Conservation (phyloP, 768 basidiomycete species). For the Myochromella boudieri region DNA sequence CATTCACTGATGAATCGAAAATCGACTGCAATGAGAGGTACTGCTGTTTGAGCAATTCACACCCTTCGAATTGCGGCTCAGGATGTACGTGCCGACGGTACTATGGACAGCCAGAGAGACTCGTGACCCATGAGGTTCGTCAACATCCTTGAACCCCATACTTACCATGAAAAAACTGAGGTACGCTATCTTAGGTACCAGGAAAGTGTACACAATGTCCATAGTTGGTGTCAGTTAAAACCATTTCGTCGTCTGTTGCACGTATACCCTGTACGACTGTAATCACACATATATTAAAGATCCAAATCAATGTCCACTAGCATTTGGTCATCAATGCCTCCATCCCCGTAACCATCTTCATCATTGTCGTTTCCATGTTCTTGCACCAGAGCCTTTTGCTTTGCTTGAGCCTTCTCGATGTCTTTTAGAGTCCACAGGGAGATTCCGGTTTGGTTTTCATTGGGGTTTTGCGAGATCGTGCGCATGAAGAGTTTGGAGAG, state of each 20-base stretch:
- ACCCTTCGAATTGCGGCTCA: constrained; percentile 46
- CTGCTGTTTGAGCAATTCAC: constrained; percentile 50
- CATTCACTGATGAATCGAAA: constrained; percentile 38
- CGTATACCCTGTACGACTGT: constrained; percentile 6
- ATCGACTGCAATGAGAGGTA: constrained; percentile 51
- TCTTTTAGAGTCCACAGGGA: constrained; percentile 96
- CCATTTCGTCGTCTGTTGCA: not conserved
- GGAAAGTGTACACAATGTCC: constrained; percentile 40
- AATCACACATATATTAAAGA: constrained; percentile 23
- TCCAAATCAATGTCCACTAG: constrained; percentile 58
- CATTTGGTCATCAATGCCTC: constrained; percentile 64
- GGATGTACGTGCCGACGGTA: constrained; percentile 54
- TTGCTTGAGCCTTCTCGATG: constrained; percentile 80
- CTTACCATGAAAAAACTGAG: constrained; percentile 15
- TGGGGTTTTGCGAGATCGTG: constrained; percentile 97
- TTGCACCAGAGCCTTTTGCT: constrained; percentile 67
- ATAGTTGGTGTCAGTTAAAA: not conserved
- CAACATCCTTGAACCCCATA: not conserved
- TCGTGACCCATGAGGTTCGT: constrained; percentile 44
- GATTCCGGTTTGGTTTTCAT: constrained; percentile 92
- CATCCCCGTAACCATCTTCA: constrained; percentile 67
- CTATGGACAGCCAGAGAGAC: constrained; percentile 58
- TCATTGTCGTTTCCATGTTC: constrained; percentile 38
- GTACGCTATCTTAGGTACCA: constrained; percentile 27
- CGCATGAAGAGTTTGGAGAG: constrained; percentile 96